phyloP scores from a whole-genome alignment of 164 flowering plant species.

The grape (Vitis vinifera) region ASM3070453v1 NC_081807.1:6094501-6095000 shows the following conservation, averaged over 20 bases:
- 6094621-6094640: slow-evolving; percentile 44
- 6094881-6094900: too few relatives aligned
- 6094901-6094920: too few relatives aligned
- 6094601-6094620: slow-evolving; percentile 35
- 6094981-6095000: too few relatives aligned
- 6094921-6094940: too few relatives aligned
- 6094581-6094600: slow-evolving; percentile 32
- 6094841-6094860: too few relatives aligned
- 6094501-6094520: slow-evolving; percentile 90
- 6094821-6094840: too few relatives aligned
- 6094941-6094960: too few relatives aligned
- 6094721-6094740: neutral
- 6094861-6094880: too few relatives aligned
- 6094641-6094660: slow-evolving; percentile 25
- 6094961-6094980: too few relatives aligned
- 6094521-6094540: slow-evolving; percentile 36
- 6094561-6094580: slow-evolving; percentile 32
- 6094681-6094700: slow-evolving; percentile 2
- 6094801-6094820: too few relatives aligned
- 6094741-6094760: neutral
- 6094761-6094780: too few relatives aligned
- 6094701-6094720: neutral
- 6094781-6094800: too few relatives aligned
- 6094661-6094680: slow-evolving; percentile 35
- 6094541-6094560: slow-evolving; percentile 87